Evolutionary conservation across 805 yeast species (phyloP).

Genomic region (Barnettozyma sucrosica): DNA sequence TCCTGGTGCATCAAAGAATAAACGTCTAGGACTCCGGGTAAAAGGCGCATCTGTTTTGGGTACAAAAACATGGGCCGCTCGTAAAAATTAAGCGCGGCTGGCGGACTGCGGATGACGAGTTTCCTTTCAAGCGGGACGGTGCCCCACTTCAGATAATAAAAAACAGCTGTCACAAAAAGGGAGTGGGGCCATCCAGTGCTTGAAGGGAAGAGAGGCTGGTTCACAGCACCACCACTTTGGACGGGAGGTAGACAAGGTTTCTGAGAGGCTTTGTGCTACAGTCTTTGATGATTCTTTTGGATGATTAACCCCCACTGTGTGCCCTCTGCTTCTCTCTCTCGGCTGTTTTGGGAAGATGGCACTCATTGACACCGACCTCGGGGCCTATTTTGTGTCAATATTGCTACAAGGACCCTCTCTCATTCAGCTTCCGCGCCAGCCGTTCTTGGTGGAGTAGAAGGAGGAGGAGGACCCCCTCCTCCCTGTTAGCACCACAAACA

Average conservation of each 20-base stretch:
- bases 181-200: neutral
- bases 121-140: constrained; percentile 2
- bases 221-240: too few species aligned
- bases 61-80: neutral
- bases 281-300: too few species aligned
- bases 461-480: too few species aligned
- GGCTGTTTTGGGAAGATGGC: too few species aligned
- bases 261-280: too few species aligned
- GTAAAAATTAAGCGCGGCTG: neutral
- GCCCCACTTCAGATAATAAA: constrained; percentile 1
- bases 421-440: neutral
- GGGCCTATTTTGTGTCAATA: neutral
- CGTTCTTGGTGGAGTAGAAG: neutral
- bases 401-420: neutral
- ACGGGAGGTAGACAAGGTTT: too few species aligned
- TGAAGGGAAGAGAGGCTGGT: neutral
- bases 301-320: too few species aligned
- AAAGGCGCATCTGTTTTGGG: neutral
- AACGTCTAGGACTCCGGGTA: neutral
- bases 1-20: too few species aligned
- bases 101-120: neutral
- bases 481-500: neutral
- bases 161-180: neutral
- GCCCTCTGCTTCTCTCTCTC: too few species aligned
- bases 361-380: neutral